These are phyloP conservation scores for Groenewaldozyma salmanticensis DNA, from an alignment of 805 yeast species.

Conservation along the genomic window DNA sequence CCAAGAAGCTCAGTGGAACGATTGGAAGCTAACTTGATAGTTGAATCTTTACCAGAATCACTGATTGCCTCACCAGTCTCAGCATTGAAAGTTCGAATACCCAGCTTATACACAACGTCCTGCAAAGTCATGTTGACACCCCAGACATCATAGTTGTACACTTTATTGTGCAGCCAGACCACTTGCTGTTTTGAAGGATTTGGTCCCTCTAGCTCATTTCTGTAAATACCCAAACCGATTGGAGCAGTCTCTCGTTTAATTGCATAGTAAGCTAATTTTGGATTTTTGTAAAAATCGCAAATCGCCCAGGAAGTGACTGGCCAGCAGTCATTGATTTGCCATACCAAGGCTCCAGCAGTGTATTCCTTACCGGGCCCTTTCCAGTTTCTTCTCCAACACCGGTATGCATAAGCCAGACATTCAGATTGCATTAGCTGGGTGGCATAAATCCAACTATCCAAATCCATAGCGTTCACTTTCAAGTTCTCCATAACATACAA, in stretches of 20 bases:
- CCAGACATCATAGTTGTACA: constrained; percentile 29
- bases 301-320: constrained; percentile 45
- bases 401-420: constrained; percentile 38
- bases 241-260: constrained; percentile 35
- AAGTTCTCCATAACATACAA: constrained; percentile 39
- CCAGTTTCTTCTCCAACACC: constrained; percentile 42
- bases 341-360: constrained; percentile 40
- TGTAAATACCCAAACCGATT: constrained; percentile 29
- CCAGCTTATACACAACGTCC: constrained; percentile 20
- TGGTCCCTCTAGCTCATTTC: constrained; percentile 16
- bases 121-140: constrained; percentile 29
- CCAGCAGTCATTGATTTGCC: constrained; percentile 49
- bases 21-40: constrained; percentile 19
- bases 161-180: constrained; percentile 20
- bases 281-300: constrained; percentile 33
- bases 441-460: constrained; percentile 39
- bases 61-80: constrained; percentile 26
- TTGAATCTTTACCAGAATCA: constrained; percentile 1
- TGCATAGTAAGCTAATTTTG: constrained; percentile 40
- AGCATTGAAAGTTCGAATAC: constrained; percentile 26
- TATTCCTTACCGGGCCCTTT: constrained; percentile 27
- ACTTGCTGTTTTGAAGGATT: constrained; percentile 17
- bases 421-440: constrained; percentile 46
- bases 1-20: constrained; percentile 26
- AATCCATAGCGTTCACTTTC: constrained; percentile 27